Percentiles rank a stretch among this genome's conserved stretches.
Evolutionary conservation across 2,329 filamentous ascomycete genomes (phyloP).

Genomic region (Colletotrichum filicis): DNA sequence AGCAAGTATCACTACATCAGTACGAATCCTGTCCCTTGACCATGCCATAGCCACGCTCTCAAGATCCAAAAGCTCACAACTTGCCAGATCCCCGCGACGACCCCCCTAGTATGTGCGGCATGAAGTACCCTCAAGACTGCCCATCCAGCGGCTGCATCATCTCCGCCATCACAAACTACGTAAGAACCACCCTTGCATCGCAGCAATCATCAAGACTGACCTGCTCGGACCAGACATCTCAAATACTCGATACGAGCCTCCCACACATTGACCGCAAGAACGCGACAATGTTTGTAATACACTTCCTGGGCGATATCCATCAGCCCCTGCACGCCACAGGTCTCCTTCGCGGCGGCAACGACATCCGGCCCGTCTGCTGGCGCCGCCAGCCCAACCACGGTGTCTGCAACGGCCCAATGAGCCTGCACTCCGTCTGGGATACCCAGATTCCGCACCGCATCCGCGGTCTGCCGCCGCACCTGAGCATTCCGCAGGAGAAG

Average conservation of each 20-base stretch:
- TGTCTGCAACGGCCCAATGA: conserved; percentile 28
- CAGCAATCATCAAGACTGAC: background rate
- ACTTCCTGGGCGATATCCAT: conserved; percentile 36
- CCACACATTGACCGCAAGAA: conserved; percentile 42
- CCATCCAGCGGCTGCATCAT: conserved; percentile 34
- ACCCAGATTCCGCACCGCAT: conserved; percentile 33
- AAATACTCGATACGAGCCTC: conserved; percentile 31
- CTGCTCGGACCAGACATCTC: conserved; percentile 3
- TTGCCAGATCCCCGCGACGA: conserved; percentile 29
- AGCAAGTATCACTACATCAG: conserved; percentile 37
- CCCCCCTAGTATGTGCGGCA: conserved; percentile 33
- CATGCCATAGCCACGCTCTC: background rate
- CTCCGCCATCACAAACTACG: conserved; percentile 35
- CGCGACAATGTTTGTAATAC: conserved; percentile 37
- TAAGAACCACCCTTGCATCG: background rate
- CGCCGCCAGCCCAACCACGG: conserved; percentile 25
- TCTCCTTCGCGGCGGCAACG: conserved; percentile 35
- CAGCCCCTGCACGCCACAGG: conserved; percentile 36
- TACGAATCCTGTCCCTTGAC: background rate
- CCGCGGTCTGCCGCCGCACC: conserved; percentile 27
- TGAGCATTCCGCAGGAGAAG: conserved; percentile 25
- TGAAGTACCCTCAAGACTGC: conserved; percentile 35
- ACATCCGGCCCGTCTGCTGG: conserved; percentile 35
- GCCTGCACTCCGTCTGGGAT: conserved; percentile 35
- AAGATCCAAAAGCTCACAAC: background rate